Percentiles rank a stretch among this genome's conserved stretches.
phyloP scores from a whole-genome alignment of 495 filamentous ascomycete genomes.

The Baudoinia panamericana region DNA sequence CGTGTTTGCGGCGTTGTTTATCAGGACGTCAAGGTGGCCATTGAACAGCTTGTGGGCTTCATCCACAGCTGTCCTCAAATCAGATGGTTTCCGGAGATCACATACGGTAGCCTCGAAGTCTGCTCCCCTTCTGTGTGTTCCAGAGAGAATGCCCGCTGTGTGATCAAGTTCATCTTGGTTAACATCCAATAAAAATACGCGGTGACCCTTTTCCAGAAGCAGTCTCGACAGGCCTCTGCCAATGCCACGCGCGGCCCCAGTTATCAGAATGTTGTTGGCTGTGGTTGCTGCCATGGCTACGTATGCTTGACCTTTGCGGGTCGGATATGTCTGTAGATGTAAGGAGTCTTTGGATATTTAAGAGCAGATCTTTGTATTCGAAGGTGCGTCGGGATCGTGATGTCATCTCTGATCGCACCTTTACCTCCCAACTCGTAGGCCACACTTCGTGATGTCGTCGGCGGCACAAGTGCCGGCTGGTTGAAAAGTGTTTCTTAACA shows the following conservation, averaged over 20 bases:
- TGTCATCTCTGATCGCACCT: no score
- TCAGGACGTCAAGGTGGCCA: conserved; percentile 15
- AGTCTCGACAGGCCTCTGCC: conserved; percentile 23
- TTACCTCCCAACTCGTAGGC: no score
- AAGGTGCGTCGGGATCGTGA: no score
- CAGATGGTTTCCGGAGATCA: conserved; percentile 13
- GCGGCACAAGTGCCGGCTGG: no score
- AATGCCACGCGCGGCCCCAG: conserved; percentile 24
- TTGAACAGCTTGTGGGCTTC: conserved; percentile 10
- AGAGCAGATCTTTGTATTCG: no score
- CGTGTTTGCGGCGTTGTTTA: conserved; percentile 21
- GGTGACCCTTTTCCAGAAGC: conserved; percentile 20
- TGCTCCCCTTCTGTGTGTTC: background rate
- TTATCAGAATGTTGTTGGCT: no score
- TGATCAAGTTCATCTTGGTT: conserved; percentile 14
- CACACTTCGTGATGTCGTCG: no score
- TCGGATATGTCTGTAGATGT: no score
- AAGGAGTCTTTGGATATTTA: no score
- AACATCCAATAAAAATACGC: conserved; percentile 22
- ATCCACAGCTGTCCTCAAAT: conserved; percentile 4
- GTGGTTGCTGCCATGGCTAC: no score
- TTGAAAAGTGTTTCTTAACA: no score
- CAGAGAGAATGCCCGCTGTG: conserved; percentile 1
- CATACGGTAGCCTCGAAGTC: conserved; percentile 6
- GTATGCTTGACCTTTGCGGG: no score